phyloP scores from a whole-genome alignment of 257 asterid genomes.

The Eustoma russellianum region DNA sequence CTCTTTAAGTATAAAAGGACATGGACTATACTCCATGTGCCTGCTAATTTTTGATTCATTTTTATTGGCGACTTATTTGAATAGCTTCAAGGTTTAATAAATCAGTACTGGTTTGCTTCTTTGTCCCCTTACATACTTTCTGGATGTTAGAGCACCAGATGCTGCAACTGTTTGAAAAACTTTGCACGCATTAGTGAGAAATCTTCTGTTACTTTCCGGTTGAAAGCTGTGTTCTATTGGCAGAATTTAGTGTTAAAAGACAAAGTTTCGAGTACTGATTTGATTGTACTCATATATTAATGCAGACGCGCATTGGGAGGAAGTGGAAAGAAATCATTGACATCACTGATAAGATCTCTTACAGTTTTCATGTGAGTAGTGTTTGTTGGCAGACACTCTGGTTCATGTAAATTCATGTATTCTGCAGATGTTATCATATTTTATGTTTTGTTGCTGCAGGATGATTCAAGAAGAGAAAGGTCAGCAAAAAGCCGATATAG shows the following conservation, averaged over 20 bases:
- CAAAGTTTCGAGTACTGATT: background rate
- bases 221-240: background rate
- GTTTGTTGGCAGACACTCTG: background rate
- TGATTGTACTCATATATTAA: constrained; percentile 1
- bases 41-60: too few species aligned
- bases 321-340: constrained; percentile 86
- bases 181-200: too few species aligned
- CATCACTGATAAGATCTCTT: constrained; percentile 51
- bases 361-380: constrained; percentile 54
- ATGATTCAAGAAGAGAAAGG: constrained; percentile 62
- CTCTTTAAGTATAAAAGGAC: too few species aligned
- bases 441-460: constrained; percentile 36
- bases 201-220: too few species aligned
- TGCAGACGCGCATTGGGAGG: constrained; percentile 88
- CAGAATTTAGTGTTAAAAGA: background rate
- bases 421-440: background rate
- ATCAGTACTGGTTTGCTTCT: too few species aligned
- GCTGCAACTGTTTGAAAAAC: too few species aligned
- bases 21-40: too few species aligned
- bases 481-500: constrained; percentile 46
- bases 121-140: too few species aligned
- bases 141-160: too few species aligned
- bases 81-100: too few species aligned
- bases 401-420: background rate
- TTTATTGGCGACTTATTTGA: too few species aligned